These are phyloP conservation scores for Hypoxylon sp. DNA, from an alignment of 2,329 filamentous ascomycete genomes.

Conservation along the genomic window DNA sequence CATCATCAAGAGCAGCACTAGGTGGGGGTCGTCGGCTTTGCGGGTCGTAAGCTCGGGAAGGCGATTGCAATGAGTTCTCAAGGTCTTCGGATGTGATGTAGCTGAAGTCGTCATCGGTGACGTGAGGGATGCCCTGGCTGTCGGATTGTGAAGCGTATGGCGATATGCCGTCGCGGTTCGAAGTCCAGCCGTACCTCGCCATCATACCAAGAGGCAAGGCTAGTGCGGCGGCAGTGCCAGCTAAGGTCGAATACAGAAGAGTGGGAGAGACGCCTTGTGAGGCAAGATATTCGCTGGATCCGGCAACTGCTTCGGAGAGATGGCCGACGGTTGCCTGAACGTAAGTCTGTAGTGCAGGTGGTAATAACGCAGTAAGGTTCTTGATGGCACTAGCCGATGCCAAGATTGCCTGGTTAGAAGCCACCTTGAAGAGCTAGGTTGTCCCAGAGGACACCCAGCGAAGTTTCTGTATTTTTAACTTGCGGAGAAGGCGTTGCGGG, in stretches of 20 bases:
- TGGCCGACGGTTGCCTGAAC: constrained; percentile 67
- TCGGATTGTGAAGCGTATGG: constrained; percentile 64
- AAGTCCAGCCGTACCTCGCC: constrained; percentile 68
- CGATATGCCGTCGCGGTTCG: constrained; percentile 62
- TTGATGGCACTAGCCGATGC: constrained; percentile 75
- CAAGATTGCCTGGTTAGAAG: constrained; percentile 70
- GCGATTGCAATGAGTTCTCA: constrained; percentile 59
- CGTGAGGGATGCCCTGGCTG: constrained; percentile 67
- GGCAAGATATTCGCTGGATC: constrained; percentile 67
- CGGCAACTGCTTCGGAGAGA: constrained; percentile 63
- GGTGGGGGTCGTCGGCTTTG: constrained; percentile 53
- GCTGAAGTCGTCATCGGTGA: constrained; percentile 83
- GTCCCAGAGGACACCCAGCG: constrained; percentile 59
- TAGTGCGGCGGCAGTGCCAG: constrained; percentile 63
- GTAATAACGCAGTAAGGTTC: constrained; percentile 68
- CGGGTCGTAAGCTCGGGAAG: constrained; percentile 60
- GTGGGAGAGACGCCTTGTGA: constrained; percentile 66
- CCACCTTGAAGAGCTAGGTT: constrained; percentile 68
- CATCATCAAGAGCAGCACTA: constrained; percentile 68
- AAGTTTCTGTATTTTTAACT: constrained; percentile 44
- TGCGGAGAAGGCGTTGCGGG: constrained; percentile 42
- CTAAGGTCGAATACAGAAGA: constrained; percentile 66
- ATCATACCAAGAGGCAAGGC: constrained; percentile 70
- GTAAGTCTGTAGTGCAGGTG: constrained; percentile 65
- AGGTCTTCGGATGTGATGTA: constrained; percentile 87